These are phyloP conservation scores for Jaapia argillacea DNA, from an alignment of 768 basidiomycete genomes.

Conservation along the genomic window DNA sequence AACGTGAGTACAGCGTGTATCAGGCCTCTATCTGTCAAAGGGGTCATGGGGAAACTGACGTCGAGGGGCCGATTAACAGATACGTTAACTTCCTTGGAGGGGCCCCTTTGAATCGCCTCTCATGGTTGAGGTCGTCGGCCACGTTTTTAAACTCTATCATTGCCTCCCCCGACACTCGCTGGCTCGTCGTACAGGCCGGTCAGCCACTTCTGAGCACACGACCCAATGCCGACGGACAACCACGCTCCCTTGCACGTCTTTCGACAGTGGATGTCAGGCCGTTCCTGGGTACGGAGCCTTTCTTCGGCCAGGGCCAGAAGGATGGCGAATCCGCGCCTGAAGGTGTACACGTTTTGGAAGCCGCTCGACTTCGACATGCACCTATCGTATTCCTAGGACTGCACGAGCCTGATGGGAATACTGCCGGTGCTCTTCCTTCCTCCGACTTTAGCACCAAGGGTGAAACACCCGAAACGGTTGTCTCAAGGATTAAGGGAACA, in stretches of 20 bases:
- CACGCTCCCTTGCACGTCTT: constrained; percentile 38
- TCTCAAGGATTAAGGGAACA: constrained; percentile 61
- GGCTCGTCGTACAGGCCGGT: constrained; percentile 71
- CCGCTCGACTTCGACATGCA: constrained; percentile 47
- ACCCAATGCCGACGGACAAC: constrained; percentile 19
- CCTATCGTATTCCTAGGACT: constrained; percentile 76
- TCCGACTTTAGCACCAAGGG: constrained; percentile 40
- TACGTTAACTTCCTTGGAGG: constrained; percentile 42
- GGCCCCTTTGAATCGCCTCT: constrained; percentile 71
- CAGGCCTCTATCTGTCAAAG: no score
- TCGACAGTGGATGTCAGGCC: constrained; percentile 51
- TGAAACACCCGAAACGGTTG: constrained; percentile 36
- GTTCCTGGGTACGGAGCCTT: constrained; percentile 58
- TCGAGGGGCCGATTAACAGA: constrained; percentile 23
- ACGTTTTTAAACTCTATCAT: constrained; percentile 69
- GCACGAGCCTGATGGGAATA: constrained; percentile 40
- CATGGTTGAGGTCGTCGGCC: constrained; percentile 71
- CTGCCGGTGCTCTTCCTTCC: constrained; percentile 46
- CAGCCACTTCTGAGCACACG: constrained; percentile 48
- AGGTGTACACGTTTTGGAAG: constrained; percentile 31
- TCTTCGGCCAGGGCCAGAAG: constrained; percentile 59
- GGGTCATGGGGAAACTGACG: constrained; percentile 6
- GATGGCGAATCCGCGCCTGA: constrained; percentile 19
- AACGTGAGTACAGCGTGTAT: constrained; percentile 5
- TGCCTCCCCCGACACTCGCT: constrained; percentile 47